phyloP scores from a whole-genome alignment of 1,284 basidiomycete species.

The Salmacisia buchloeana region DNA sequence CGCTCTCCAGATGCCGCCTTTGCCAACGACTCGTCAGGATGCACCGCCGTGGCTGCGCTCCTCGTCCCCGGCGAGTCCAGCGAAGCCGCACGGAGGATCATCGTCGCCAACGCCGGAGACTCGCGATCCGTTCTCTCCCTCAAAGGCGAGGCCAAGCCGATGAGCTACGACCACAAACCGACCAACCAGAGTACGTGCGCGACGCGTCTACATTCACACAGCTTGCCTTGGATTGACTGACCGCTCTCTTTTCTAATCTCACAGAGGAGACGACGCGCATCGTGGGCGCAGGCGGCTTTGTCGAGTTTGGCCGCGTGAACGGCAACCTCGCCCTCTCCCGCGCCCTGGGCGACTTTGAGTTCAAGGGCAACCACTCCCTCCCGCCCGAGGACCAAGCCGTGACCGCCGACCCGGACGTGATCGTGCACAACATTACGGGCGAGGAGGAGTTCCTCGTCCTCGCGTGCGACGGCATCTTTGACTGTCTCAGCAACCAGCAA shows the following conservation, averaged over 20 bases:
- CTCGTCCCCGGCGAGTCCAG: conserved; percentile 24
- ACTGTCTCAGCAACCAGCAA: conserved; percentile 88
- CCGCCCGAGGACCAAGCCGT: conserved; percentile 88
- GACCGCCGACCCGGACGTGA: conserved; percentile 89
- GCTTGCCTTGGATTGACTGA: background rate
- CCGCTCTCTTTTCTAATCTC: background rate
- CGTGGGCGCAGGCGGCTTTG: conserved; percentile 86
- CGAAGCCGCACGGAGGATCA: conserved; percentile 30
- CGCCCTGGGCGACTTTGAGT: conserved; percentile 96
- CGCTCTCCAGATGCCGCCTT: conserved; percentile 67
- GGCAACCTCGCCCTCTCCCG: conserved; percentile 93
- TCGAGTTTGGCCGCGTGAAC: conserved; percentile 95
- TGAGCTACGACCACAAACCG: conserved; percentile 96
- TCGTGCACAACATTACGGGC: conserved; percentile 68
- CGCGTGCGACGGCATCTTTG: conserved; percentile 99
- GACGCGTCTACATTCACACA: background rate
- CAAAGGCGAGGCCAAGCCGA: conserved; percentile 75
- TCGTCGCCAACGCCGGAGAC: conserved; percentile 85
- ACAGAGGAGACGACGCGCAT: conserved; percentile 81
- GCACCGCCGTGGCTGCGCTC: conserved; percentile 82
- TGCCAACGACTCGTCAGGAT: conserved; percentile 86
- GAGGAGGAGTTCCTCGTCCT: conserved; percentile 95
- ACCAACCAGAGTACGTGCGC: conserved; percentile 66
- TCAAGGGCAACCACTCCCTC: conserved; percentile 85
- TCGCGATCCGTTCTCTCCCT: conserved; percentile 84